Base-by-base conservation (phyloP, 768 basidiomycete species). In the Russula vinacea region DNA sequence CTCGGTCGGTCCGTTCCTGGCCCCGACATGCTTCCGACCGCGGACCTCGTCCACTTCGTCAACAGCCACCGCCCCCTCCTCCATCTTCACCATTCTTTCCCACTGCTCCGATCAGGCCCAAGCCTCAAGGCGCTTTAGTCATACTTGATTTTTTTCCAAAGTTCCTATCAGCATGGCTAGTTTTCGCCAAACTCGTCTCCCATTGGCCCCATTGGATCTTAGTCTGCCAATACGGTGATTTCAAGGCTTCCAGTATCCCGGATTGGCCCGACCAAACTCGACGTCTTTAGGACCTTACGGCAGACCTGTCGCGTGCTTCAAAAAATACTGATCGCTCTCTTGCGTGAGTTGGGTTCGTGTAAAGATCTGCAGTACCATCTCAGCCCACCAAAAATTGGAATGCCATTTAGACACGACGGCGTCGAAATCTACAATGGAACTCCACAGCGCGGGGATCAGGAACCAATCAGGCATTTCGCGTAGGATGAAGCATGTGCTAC, bases 1-100 rank as follows among this genome's bases (percentile, higher is more conserved):
- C 8, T 42, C 40, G 24, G 47, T 55, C 63, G 63, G 58, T 19
- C 37, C 10, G 57, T 59, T 32, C 58, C 63, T 64, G 37, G 42
- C 0, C 11, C 60, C 60, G 50, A 60, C 39, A 3, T 39, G 59
- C 59, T 42, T 32, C 29, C 45, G 24, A 17, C 37, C 37, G n/a
- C 45, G 45, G 45, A 47, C 45, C 45, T 24, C 45, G 9, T 17
- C 39, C 7, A 14, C 39, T 39, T 14, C 13, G 13, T 22, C n/a
- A 10, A 45, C 35, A 35, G 35, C 35, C 10, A n/a, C n/a, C 11
- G 22, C 45, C 22, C 22, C 11, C 3, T 19, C 16, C 2, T 22
- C 22, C 44, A 44, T 13, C n/a, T 5, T 47, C 3, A 22, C 22
- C 11, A 11, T 47, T 10, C 45, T 13, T 47, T 47, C 22, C 35